Percentiles rank a stretch among this genome's conserved stretches.
Evolutionary conservation across 2,329 filamentous ascomycete species (phyloP).

Genomic region (Malbranchea zuffiana): DNA sequence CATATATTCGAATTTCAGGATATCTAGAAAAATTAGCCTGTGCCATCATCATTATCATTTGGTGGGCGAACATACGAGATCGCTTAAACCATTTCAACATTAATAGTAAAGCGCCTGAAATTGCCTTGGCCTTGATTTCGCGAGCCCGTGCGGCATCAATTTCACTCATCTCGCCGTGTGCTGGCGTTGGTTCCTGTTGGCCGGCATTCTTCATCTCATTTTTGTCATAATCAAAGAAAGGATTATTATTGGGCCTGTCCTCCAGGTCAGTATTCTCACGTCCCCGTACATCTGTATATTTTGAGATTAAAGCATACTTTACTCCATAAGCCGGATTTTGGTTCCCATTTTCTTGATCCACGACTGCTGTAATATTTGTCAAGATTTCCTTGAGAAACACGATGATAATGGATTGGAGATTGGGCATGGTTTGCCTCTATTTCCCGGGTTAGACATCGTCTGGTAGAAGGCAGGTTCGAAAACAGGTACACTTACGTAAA

Average conservation of each 20-base stretch:
- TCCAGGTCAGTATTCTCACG: no score
- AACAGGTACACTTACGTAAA: constrained; percentile 57
- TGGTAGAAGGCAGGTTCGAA: background rate
- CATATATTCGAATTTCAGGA: constrained; percentile 91
- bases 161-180: constrained; percentile 52
- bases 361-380: constrained; percentile 72
- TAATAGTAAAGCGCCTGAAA: constrained; percentile 79
- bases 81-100: constrained; percentile 93
- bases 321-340: constrained; percentile 38
- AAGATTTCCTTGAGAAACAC: constrained; percentile 83
- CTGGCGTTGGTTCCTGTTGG: background rate
- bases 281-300: background rate
- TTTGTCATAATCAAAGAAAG: no score
- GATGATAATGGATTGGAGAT: constrained; percentile 85
- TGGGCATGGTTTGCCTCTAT: constrained; percentile 63
- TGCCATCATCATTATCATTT: background rate
- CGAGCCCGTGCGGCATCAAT: constrained; percentile 68
- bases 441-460: background rate
- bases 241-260: background rate
- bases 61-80: constrained; percentile 56
- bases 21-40: constrained; percentile 45
- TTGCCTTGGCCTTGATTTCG: constrained; percentile 82
- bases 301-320: background rate
- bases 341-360: constrained; percentile 43
- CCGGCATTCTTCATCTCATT: constrained; percentile 2